Base-by-base conservation (phyloP, 2,329 filamentous ascomycete genomes). In the Capronia americana region DNA sequence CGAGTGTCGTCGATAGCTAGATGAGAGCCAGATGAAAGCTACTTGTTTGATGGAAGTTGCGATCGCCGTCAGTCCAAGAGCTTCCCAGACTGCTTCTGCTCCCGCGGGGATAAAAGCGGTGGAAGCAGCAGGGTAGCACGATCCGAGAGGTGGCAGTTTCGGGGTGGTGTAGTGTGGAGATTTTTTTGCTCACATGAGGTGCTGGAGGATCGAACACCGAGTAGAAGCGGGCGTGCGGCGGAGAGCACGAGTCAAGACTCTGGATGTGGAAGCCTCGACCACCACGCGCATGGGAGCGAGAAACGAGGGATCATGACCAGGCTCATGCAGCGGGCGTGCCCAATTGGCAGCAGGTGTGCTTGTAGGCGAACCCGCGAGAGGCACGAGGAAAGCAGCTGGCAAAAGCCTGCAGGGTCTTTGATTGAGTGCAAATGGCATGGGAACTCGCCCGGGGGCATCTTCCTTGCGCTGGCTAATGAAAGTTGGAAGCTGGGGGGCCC, bases 1-100 rank as follows among this genome's bases (percentile, higher is more conserved):
- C 41, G 32, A 57, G 56, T 46, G 34, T 46, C 41, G 65, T 83
- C 85, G 0, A 82, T 82, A 0, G 90, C 87, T 88, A 86, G 89
- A 65, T 74, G 51, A 46, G 26, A 12, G 26, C 23, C 46, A 41
- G 23, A 41, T 23, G 46, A 34, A 24, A 20, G 23, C 8, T 55
- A 17, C 11, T 28, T 4, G 26, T 55, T 26, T 32, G 32, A 17
- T 41, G 23, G 20, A 56, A 24, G 11, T 55, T 23, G 32, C 23
- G 14, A 32, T 62, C 51, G 20, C 44, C 38, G 59, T 24, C 51
- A 20, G 24, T 7, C 5, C 28, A n/a, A 48, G 51, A n/a, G 50
- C 26, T 34, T 14, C 32, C 10, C 8, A 34, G 23, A 62, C 32
- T 26, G 59, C 34, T 55, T 44, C 28, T 34, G 17, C 53, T 14